These are phyloP conservation scores for Pyrus pyrifolia DNA, from an alignment of 306 rosid genomes.

Conservation along the genomic window DNA sequence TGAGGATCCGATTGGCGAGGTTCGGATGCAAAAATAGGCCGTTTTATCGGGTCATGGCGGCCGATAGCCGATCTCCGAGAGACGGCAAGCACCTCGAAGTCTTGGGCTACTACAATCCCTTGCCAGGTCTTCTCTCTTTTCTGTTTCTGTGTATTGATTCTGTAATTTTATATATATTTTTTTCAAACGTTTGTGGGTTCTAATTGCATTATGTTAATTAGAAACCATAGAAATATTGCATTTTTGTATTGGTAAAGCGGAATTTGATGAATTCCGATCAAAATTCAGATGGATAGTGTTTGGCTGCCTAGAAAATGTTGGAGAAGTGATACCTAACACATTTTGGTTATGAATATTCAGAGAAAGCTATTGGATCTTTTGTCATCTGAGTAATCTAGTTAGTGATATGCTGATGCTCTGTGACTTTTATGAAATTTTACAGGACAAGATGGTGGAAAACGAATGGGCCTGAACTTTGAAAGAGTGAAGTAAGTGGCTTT, in stretches of 20 bases:
- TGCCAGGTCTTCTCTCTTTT: conserved; percentile 48
- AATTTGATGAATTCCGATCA: not conserved
- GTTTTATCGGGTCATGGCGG: conserved; percentile 83
- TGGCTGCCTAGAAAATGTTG: not conserved
- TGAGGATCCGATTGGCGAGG: conserved; percentile 73
- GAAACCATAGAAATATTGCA: not conserved
- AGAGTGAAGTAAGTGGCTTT: conserved; percentile 69
- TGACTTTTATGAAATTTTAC: conserved; percentile 14
- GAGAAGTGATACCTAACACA: not conserved
- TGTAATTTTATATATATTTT: not conserved
- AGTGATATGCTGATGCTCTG: conserved; percentile 12
- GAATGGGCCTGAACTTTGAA: conserved; percentile 90
- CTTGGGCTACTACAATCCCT: conserved; percentile 81
- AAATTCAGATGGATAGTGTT: not conserved
- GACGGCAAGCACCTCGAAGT: conserved; percentile 92
- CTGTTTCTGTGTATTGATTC: not conserved
- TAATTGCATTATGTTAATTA: not conserved
- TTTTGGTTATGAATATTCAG: not conserved
- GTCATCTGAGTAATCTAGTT: not conserved
- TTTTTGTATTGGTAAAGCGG: not conserved
- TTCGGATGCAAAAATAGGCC: conserved; percentile 86
- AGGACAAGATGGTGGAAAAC: conserved; percentile 85
- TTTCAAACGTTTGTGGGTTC: not conserved
- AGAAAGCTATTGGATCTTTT: not conserved
- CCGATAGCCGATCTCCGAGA: conserved; percentile 87